Evolutionary conservation across 1,139 yeast species (phyloP).

Genomic region (Candida sanyaensis): DNA sequence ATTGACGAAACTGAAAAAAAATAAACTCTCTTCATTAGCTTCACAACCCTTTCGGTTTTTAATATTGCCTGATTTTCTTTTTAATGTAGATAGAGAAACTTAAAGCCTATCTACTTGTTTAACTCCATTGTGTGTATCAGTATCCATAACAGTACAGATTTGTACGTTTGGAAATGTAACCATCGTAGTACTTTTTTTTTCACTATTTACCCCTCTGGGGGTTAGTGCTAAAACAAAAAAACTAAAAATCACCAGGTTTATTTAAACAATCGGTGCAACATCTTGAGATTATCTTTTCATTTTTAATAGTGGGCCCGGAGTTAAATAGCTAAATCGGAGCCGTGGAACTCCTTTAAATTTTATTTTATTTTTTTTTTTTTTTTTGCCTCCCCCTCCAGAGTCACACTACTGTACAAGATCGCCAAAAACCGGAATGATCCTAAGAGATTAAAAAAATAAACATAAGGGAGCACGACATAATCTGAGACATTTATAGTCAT

Average conservation of each 20-base stretch:
- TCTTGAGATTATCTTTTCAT: background rate
- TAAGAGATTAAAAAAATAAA: background rate
- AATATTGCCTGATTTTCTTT: background rate
- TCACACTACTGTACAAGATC: background rate
- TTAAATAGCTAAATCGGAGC: background rate
- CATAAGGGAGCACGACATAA: background rate
- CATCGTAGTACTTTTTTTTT: too few species aligned
- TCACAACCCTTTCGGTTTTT: slow-evolving; percentile 1
- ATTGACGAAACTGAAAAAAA: too few species aligned
- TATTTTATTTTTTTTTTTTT: background rate
- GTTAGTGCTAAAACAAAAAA: background rate
- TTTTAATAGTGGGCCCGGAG: background rate
- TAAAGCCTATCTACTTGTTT: too few species aligned
- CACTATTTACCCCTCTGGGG: background rate
- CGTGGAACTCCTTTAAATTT: background rate
- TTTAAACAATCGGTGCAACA: background rate
- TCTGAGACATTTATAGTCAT: background rate
- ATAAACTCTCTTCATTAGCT: too few species aligned
- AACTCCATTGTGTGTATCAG: too few species aligned
- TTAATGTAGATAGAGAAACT: too few species aligned
- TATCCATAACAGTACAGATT: too few species aligned
- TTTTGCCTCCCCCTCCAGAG: background rate
- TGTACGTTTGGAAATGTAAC: too few species aligned
- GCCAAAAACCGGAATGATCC: slow-evolving; percentile 3
- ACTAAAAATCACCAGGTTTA: background rate